These are phyloP conservation scores for Plasmodium ovale DNA, from an alignment of 169 alveolate species.

Conservation along the genomic window DNA sequence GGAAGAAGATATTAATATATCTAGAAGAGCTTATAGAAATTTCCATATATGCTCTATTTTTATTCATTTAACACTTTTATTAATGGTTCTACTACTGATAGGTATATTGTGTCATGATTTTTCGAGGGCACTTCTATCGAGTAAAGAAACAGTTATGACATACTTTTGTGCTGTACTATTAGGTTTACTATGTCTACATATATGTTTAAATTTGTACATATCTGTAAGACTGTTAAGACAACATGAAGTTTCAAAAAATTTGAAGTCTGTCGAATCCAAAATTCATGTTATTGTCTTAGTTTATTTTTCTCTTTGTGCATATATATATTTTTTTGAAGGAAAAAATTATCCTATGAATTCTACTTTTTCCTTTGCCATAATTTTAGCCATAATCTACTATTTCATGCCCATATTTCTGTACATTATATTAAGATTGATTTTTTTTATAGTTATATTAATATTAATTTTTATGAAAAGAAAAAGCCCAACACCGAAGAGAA, in stretches of 20 bases:
- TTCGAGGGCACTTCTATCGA: background rate
- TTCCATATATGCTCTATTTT: constrained; percentile 67
- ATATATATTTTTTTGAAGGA: constrained; percentile 30
- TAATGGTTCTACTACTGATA: constrained; percentile 35
- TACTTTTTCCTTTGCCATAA: constrained; percentile 23
- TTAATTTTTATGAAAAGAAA: constrained; percentile 46
- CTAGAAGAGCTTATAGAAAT: constrained; percentile 66
- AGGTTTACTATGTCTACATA: constrained; percentile 34
- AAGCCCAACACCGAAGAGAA: constrained; percentile 70
- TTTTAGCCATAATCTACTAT: constrained; percentile 56
- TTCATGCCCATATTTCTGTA: constrained; percentile 67
- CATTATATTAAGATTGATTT: constrained; percentile 35
- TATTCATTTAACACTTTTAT: constrained; percentile 52
- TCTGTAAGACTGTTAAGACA: constrained; percentile 19
- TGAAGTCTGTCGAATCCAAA: constrained; percentile 39
- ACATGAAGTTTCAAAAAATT: constrained; percentile 26
- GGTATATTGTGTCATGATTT: constrained; percentile 35
- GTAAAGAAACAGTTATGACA: constrained; percentile 17
- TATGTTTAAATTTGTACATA: constrained; percentile 39
- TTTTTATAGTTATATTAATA: constrained; percentile 25
- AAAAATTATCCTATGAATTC: background rate
- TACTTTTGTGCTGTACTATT: constrained; percentile 47
- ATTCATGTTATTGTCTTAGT: constrained; percentile 43
- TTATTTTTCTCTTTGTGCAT: constrained; percentile 32
- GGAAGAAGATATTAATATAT: constrained; percentile 59